Evolutionary conservation across 148 eudicot genomes (phyloP), one percentile per base, ranked within the genome.

Genomic region (Bassia scoparia): DNA sequence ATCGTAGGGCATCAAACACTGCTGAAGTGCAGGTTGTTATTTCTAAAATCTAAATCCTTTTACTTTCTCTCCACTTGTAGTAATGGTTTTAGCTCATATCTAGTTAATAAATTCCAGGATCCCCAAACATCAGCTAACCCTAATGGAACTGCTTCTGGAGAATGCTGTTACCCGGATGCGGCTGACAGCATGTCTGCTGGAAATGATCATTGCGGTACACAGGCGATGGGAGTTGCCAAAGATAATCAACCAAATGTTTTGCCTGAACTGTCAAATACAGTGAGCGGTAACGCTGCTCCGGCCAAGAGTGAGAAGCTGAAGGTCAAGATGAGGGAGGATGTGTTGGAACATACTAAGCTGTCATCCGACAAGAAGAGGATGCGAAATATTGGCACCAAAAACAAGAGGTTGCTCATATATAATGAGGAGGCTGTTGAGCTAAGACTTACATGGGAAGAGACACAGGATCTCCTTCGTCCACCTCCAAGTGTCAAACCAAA

Each of bases 401-500:
- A 78, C 81, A 95, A 95, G 86, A 87, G 96, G 77, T 81, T 88
- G 70, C 86, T 79, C 70, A 86, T 89, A 86, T 88, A 84, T 74
- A 80, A 60, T 80, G 97, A 91, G 48, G 94, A 89, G 69, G 96
- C 94, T 76, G n/a, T 83, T 82, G 94, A 88, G 77, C 86, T 95
- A 59, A 84, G 81, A 68, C 72, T 92, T 68, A 84, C 97, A 4
- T 89, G 99, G 99, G 89, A 85, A 70, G 97, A 95, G 83, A 86
- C 94, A 64, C 99, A 95, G 56, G 92, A 88, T 67, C 78, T 95
- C 72, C 85, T 91, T 67, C 94, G 96, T 67, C 92, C 96, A 46
- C 79, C 89, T 30, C 90, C 89, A 44, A 75, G 69, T 81, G 75
- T 78, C 52, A 80, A 83, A 55, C 92, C 99, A 48, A 89, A 74